Percentiles rank a stretch among this genome's conserved stretches.
These are phyloP conservation scores for Pythium sukuiense DNA, from an alignment of 352 stramenopile species.

Conservation along the genomic window DNA sequence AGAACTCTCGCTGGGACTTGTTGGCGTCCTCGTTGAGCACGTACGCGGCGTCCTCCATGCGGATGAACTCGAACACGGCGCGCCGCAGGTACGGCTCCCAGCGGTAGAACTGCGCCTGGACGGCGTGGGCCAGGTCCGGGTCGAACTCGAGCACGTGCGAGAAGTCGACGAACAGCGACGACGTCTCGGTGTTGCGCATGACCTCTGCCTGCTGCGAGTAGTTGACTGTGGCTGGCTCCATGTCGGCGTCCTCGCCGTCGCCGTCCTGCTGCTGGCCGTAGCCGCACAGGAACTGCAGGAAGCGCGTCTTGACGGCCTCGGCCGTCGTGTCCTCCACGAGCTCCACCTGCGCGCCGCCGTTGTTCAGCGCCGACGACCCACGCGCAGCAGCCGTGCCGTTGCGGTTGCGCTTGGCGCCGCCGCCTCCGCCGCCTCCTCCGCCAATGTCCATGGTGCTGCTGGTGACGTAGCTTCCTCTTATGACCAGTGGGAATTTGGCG, in stretches of 20 bases:
- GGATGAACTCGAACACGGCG: slow-evolving; percentile 80
- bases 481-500: slow-evolving; percentile 15
- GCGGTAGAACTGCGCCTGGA: slow-evolving; percentile 86
- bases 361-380: slow-evolving; percentile 35
- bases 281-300: slow-evolving; percentile 80
- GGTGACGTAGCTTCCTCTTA: neutral
- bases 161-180: slow-evolving; percentile 87
- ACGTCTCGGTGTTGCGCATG: slow-evolving; percentile 87
- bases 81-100: slow-evolving; percentile 79
- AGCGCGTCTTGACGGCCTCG: slow-evolving; percentile 81
- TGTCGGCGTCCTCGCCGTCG: slow-evolving; percentile 13
- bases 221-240: slow-evolving; percentile 43
- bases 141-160: slow-evolving; percentile 84
- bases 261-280: slow-evolving; percentile 52
- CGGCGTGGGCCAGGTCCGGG: slow-evolving; percentile 71
- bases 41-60: slow-evolving; percentile 71
- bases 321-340: slow-evolving; percentile 71
- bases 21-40: slow-evolving; percentile 80
- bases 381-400: slow-evolving; percentile 24
- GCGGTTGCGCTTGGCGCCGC: slow-evolving; percentile 41
- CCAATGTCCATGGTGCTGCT: slow-evolving; percentile 13
- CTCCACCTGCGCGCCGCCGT: slow-evolving; percentile 41
- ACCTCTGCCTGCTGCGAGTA: slow-evolving; percentile 86
- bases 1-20: slow-evolving; percentile 81
- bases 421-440: slow-evolving; percentile 9